Evolutionary conservation across 495 filamentous ascomycete species (phyloP).

Genomic region (Annulohypoxylon stygium): DNA sequence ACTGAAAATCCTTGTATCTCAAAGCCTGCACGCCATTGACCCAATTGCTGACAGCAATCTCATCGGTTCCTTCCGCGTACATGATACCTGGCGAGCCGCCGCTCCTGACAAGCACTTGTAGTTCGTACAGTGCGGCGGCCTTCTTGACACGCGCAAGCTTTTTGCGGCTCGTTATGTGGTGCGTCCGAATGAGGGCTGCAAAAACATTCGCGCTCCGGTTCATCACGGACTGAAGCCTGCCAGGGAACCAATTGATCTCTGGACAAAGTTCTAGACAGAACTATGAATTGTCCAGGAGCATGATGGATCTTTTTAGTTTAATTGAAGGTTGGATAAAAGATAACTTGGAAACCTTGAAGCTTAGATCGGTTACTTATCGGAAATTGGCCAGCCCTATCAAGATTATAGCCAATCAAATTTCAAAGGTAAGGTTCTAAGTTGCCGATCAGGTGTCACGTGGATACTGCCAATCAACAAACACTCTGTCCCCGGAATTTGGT

Average conservation of each 20-base stretch:
- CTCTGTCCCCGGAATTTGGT: too few species aligned
- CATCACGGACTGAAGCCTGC: constrained; percentile 1
- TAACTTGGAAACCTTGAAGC: too few species aligned
- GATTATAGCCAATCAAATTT: too few species aligned
- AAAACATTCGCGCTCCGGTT: constrained; percentile 49
- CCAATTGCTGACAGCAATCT: constrained; percentile 53
- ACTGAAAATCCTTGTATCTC: constrained; percentile 52
- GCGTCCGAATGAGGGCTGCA: constrained; percentile 78
- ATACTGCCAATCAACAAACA: too few species aligned
- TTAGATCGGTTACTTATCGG: too few species aligned
- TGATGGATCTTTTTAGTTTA: too few species aligned
- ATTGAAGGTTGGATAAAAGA: too few species aligned
- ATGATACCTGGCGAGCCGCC: constrained; percentile 80
- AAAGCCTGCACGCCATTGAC: constrained; percentile 44
- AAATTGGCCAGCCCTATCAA: too few species aligned
- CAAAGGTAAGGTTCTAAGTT: too few species aligned
- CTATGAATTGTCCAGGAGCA: background rate
- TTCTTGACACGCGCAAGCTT: constrained; percentile 76
- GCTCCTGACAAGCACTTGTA: constrained; percentile 73
- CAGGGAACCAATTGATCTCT: background rate
- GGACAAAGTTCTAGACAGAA: background rate
- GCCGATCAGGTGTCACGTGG: too few species aligned
- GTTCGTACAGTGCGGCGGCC: constrained; percentile 67
- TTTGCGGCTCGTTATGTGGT: constrained; percentile 86
- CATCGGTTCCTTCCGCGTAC: constrained; percentile 75